phyloP scores from a whole-genome alignment of 192 early-diverging fungal species.

The Linnemannia zychae region DNA sequence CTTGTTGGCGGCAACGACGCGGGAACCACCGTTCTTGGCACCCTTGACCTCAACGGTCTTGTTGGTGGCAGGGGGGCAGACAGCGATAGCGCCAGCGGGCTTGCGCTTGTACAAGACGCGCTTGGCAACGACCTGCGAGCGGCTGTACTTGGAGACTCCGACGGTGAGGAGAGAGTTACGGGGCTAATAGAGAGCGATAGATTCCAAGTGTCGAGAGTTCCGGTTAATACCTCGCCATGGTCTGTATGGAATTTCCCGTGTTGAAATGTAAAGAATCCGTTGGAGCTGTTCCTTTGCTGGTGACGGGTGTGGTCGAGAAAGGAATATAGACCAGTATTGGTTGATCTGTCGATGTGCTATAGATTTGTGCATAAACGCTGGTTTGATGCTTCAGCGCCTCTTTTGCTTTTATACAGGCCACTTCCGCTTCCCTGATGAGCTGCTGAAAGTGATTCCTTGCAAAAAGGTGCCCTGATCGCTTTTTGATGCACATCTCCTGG shows the following conservation, averaged over 20 bases:
- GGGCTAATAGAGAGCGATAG: slow-evolving; percentile 49
- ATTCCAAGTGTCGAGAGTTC: neutral
- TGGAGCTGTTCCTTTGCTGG: neutral
- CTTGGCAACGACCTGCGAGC: slow-evolving; percentile 86
- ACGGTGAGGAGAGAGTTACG: slow-evolving; percentile 88
- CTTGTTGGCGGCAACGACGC: slow-evolving; percentile 77
- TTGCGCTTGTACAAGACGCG: slow-evolving; percentile 92
- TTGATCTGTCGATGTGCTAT: neutral
- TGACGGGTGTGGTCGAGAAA: neutral
- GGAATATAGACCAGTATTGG: neutral
- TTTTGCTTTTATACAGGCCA: neutral
- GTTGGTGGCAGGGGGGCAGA: slow-evolving; percentile 58
- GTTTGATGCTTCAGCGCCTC: neutral
- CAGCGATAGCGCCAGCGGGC: slow-evolving; percentile 65
- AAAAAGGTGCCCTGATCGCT: neutral
- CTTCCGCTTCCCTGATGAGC: neutral
- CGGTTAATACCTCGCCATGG: neutral
- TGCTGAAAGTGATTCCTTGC: neutral
- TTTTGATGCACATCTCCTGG: neutral
- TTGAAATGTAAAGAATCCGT: neutral
- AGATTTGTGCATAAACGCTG: neutral
- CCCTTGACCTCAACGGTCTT: slow-evolving; percentile 82
- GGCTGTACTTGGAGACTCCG: slow-evolving; percentile 87
- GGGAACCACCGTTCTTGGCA: slow-evolving; percentile 85
- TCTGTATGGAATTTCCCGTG: neutral